phyloP scores from a whole-genome alignment of 352 stramenopile genomes.

The Phytophthora capsici region DNA sequence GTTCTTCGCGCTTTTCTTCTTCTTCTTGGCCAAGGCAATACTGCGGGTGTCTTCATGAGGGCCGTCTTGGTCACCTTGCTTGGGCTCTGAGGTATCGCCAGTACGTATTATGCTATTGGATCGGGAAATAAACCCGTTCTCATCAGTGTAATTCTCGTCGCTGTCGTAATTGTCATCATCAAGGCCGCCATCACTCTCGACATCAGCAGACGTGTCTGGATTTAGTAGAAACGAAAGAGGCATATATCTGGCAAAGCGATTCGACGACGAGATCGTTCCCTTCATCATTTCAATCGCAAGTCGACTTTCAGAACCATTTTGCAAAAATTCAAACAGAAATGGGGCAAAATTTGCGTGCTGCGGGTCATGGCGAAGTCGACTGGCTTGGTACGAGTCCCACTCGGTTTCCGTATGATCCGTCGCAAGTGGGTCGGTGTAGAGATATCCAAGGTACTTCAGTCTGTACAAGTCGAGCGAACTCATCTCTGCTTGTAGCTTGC shows the following conservation, averaged over 20 bases:
- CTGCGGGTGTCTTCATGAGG: conserved; percentile 41
- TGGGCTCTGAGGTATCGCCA: conserved; percentile 36
- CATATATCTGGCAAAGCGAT: conserved; percentile 81
- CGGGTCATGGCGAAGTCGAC: conserved; percentile 30
- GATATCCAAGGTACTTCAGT: conserved; percentile 81
- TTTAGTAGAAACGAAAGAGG: conserved; percentile 82
- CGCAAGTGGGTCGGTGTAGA: conserved; percentile 82
- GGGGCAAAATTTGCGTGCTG: conserved; percentile 62
- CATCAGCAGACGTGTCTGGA: conserved; percentile 69
- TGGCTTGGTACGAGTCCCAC: conserved; percentile 43
- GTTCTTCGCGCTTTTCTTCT: conserved; percentile 70
- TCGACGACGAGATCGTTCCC: conserved; percentile 80
- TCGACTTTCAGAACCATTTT: conserved; percentile 66
- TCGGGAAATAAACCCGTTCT: conserved; percentile 55
- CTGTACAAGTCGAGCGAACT: conserved; percentile 77
- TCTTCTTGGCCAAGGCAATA: conserved; percentile 58
- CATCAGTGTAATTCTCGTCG: conserved; percentile 76
- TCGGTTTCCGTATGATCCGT: conserved; percentile 60
- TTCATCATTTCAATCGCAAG: conserved; percentile 75
- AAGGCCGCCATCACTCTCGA: conserved; percentile 66
- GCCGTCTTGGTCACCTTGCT: conserved; percentile 44
- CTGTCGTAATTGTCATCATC: conserved; percentile 74
- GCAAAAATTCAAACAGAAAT: conserved; percentile 80
- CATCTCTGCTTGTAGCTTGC: conserved; percentile 76
- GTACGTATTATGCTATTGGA: conserved; percentile 44